These are phyloP conservation scores for Paracoccidioides brasiliensis DNA, from an alignment of 2,329 filamentous ascomycete genomes.

Conservation along the genomic window DNA sequence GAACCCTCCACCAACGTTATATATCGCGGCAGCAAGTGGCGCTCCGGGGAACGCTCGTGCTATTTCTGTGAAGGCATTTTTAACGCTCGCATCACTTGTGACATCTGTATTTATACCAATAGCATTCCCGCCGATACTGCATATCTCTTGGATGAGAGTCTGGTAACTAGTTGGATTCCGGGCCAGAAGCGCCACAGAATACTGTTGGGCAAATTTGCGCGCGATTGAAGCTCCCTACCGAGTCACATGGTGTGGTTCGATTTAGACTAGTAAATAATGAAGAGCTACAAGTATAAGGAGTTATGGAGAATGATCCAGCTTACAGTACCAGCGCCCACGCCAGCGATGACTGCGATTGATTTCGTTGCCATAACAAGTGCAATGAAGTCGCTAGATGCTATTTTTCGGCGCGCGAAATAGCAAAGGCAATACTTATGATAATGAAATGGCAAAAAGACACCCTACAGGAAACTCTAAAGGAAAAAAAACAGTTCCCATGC, in stretches of 20 bases:
- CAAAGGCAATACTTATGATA: too few relatives aligned
- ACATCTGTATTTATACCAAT: constrained; percentile 50
- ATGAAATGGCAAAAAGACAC: too few relatives aligned
- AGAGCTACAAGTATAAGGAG: neutral
- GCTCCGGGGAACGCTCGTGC: constrained; percentile 39
- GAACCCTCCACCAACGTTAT: constrained; percentile 47
- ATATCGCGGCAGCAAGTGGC: constrained; percentile 41
- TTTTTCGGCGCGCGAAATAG: too few relatives aligned
- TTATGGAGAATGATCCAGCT: neutral
- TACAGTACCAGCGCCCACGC: constrained; percentile 36
- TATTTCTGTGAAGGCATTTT: constrained; percentile 41
- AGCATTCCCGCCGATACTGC: constrained; percentile 43
- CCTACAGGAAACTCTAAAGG: too few relatives aligned
- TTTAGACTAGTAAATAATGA: neutral
- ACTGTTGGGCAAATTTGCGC: constrained; percentile 44
- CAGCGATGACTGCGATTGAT: constrained; percentile 34
- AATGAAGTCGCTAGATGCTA: neutral
- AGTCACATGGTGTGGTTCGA: constrained; percentile 21
- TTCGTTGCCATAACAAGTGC: constrained; percentile 22
- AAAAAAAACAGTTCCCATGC: too few relatives aligned
- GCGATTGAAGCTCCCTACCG: constrained; percentile 44
- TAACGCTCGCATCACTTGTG: constrained; percentile 39
- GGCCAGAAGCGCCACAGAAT: constrained; percentile 47
- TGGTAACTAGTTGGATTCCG: constrained; percentile 46
- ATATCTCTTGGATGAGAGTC: constrained; percentile 46